Evolutionary conservation across 140 eudicot genomes (phyloP).

Genomic region (Bidens hawaiensis): DNA sequence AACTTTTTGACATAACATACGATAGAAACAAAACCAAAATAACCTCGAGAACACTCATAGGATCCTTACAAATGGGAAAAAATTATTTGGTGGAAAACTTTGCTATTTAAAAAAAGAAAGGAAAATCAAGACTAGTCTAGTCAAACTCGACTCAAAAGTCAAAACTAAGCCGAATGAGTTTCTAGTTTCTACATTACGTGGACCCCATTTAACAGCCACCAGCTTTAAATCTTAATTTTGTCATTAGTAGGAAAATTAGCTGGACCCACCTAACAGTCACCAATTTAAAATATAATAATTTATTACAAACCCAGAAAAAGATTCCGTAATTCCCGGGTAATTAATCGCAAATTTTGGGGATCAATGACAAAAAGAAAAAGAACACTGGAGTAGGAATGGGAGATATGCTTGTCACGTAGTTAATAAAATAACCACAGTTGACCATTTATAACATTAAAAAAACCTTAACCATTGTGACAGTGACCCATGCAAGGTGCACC

Average conservation of each 20-base stretch:
- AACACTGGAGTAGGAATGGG: conserved; percentile 24
- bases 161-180: no score
- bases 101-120: no score
- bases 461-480: conserved; percentile 11
- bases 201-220: no score
- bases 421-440: conserved; percentile 6
- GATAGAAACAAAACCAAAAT: no score
- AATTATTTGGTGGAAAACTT: no score
- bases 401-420: conserved; percentile 29
- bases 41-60: no score
- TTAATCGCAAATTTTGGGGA: conserved; percentile 13
- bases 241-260: neutral
- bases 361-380: conserved; percentile 1
- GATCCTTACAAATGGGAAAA: no score
- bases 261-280: neutral
- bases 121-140: no score
- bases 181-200: no score
- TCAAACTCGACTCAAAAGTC: no score
- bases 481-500: conserved; percentile 14
- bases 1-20: no score
- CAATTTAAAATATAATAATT: neutral
- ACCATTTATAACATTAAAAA: neutral
- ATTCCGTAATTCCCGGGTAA: conserved; percentile 30
- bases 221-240: no score
- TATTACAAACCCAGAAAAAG: neutral